Base-by-base conservation (phyloP, 805 yeast genomes). In the Candida vaughaniae region DNA sequence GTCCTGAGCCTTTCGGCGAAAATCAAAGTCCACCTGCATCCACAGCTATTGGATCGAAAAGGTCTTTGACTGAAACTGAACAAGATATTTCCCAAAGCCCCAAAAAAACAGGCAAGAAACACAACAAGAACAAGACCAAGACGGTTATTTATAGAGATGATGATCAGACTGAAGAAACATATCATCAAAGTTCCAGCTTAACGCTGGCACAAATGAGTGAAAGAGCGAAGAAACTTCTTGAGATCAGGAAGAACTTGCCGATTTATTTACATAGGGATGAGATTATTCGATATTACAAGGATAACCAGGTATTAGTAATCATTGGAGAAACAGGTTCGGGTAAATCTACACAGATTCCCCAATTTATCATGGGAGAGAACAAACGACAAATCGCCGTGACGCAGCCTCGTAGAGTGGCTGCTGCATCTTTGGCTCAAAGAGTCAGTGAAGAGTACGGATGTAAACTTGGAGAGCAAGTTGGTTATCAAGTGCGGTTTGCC, bases 261-360 rank as follows among this genome's bases (percentile, higher is more conserved):
- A 86, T 90, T 18, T 88, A 72, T 59, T 79, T 75, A 47, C 86
- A 85, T 43, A 78, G 78, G 48, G 80, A 77, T 29, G 73, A 77
- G 36, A 73, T 91, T 12, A 55, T 85, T 42, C 62, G 71, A 7
- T 75, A 78, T 43, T 53, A 91, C 2, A 39, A 62, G 3, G 42
- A 62, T 8, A 75, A 82, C 49, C 80, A 75, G 44, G 95, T 89
- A 4, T 79, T 90, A 0, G 78, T 91, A 1, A 70, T 91, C 14
- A 85, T 93, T 55, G 98, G 98, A 62, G 98, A 91, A 56, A 91
- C 99, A 0, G 99, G 99, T 62, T 87, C 96, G 6, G 98, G 98
- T 69, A 91, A 91, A 56, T 90, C 98, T 3, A 91, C 99, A 0
- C 99, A 91, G 64, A 81, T 91, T 31, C 98, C 99, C 0, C 98